phyloP scores from a whole-genome alignment of 306 rosid genomes.

The Pyrus betulifolia region DNA sequence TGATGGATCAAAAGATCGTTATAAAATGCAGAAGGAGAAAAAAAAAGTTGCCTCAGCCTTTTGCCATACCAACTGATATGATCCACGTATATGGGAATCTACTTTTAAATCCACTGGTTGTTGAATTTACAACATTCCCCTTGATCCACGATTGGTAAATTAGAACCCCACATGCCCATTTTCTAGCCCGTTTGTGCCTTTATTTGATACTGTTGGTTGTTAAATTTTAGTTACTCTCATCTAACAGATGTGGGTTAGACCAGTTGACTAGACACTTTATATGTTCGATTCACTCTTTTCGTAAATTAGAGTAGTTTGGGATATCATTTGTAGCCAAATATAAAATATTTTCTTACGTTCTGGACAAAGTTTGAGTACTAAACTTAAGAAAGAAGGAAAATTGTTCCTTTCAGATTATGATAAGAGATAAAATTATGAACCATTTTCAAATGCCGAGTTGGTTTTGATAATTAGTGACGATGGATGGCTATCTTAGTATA shows the following conservation, averaged over 20 bases:
- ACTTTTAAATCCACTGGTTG: constrained; percentile 28
- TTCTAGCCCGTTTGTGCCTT: not conserved
- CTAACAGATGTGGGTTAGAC: not conserved
- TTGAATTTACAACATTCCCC: not conserved
- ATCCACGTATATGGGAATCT: constrained; percentile 39
- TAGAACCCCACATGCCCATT: not conserved
- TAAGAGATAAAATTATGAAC: not conserved
- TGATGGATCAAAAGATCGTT: not conserved
- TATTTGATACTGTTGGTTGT: not conserved
- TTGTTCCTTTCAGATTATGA: not conserved
- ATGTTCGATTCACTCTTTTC: too few species aligned
- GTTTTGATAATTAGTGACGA: not conserved
- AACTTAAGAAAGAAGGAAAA: not conserved
- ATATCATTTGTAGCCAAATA: not conserved
- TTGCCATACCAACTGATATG: constrained; percentile 9
- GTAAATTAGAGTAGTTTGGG: not conserved
- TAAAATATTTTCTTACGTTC: not conserved
- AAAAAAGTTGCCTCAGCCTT: constrained; percentile 12
- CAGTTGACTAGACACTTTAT: too few species aligned
- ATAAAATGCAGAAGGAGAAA: not conserved
- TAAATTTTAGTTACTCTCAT: not conserved
- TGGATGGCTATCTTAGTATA: not conserved
- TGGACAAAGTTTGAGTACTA: not conserved
- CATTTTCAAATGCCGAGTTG: not conserved
- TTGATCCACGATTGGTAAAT: not conserved